Evolutionary conservation across 2,329 filamentous ascomycete species (phyloP), one percentile per base, ranked within the genome.

Genomic region (Lojkania enalia): DNA sequence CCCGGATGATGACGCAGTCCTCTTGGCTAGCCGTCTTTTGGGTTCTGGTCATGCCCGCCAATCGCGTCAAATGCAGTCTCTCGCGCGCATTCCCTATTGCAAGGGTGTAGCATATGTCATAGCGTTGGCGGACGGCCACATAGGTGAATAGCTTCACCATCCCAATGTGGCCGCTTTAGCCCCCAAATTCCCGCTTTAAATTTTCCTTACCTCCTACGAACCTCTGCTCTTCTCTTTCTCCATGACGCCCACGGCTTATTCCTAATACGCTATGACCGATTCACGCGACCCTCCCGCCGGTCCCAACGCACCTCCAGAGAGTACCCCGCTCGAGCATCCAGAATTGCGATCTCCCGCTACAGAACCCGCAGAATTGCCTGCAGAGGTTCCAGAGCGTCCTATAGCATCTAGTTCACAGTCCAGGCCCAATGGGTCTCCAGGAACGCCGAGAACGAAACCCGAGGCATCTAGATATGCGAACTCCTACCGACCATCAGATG

Each of bases 381-480:
- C 35, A 16, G 44, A 48, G 20, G 27, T 39, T 20, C 39, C 48
- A 35, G 44, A 37, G 15, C 39, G 27, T 35, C 42, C 48, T 15
- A 14, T 51, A 31, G 44, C 37, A 29, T 33, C 40, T 9, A 35
- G 32, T 27, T 39, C 27, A 23, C 13, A 31, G 6, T 23, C 35
- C 5, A 33, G 46, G 6, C 45, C 29, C 19, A 36, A 45, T 20
- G 44, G 33, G 9, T 30, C 44, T 27, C 29, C 37, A n/a, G 46
- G 54, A 18, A 39, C 25, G 23, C 30, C 47, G 14, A 40, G 38
- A 20, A 40, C 35, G 32, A 65, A 66, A 35, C 52, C 54, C 19
- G 61, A 66, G 37, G 58, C 48, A 12, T 66, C 61, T 14, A 49
- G 45, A 14, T 65, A 66, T 42, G 49, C 40, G 3, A 51, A 60